Conservation (phyloP, 306 rosid genomes). For the Vicia faba region DNA sequence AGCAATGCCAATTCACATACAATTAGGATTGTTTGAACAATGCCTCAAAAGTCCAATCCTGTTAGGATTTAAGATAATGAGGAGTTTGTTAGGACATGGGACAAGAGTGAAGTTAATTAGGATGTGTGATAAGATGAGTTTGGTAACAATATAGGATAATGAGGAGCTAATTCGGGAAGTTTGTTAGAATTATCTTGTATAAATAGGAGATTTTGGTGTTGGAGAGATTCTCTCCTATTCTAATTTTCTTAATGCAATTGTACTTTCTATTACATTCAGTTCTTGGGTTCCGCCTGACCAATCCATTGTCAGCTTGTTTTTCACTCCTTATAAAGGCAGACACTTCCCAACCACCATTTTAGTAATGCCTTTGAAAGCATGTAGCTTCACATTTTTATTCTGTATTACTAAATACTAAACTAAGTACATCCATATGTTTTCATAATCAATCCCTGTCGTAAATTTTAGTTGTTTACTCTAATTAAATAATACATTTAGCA, state of each 20-base stretch:
- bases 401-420: too few species aligned
- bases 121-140: background rate
- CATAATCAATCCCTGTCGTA: too few species aligned
- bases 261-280: background rate
- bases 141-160: background rate
- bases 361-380: constrained; percentile 29
- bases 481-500: too few species aligned
- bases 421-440: too few species aligned
- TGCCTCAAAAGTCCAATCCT: constrained; percentile 21
- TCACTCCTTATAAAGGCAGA: constrained; percentile 1
- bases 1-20: background rate
- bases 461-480: too few species aligned
- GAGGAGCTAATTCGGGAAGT: background rate
- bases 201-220: background rate
- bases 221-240: background rate
- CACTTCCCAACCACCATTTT: constrained; percentile 22
- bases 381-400: background rate
- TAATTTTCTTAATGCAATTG: background rate
- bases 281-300: background rate
- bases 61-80: background rate
- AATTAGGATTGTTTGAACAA: constrained; percentile 22
- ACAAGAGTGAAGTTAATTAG: background rate
- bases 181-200: background rate
- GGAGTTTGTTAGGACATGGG: background rate
- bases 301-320: background rate